Evolutionary conservation across 129 eudicot genomes (phyloP).

Genomic region (Erigeron canadensis): DNA sequence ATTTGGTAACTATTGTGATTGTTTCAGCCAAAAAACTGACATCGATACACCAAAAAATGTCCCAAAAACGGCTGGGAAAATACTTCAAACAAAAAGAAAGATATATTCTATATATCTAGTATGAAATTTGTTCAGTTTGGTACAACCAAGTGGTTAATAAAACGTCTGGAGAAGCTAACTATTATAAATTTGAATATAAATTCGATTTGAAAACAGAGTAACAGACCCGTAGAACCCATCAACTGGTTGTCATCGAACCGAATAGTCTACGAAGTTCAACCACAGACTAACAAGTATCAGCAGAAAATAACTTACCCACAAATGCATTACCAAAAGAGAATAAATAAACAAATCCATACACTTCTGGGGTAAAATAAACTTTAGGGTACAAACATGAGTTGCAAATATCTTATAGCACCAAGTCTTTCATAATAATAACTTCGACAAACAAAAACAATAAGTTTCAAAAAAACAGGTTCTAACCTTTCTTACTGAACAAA

Average conservation of each 20-base stretch:
- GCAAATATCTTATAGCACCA: constrained; percentile 14
- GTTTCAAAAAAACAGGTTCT: constrained; percentile 12
- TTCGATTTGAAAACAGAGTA: constrained; percentile 5
- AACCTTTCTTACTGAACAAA: constrained; percentile 16
- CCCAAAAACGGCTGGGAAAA: too few species aligned
- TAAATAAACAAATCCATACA: constrained; percentile 7
- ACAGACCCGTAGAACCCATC: not conserved
- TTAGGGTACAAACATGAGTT: constrained; percentile 1
- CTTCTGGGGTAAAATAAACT: not conserved
- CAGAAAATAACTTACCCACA: not conserved
- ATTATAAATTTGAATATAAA: not conserved
- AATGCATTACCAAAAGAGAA: not conserved
- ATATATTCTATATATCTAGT: too few species aligned
- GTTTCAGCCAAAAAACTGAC: too few species aligned
- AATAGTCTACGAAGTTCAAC: too few species aligned
- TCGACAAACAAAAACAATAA: constrained; percentile 12
- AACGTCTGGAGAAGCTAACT: too few species aligned
- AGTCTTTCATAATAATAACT: constrained; percentile 7
- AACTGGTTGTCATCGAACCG: not conserved
- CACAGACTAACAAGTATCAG: not conserved
- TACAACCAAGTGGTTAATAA: too few species aligned
- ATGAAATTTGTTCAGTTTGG: too few species aligned
- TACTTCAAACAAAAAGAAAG: too few species aligned
- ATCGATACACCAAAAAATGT: too few species aligned
- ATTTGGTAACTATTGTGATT: too few species aligned